phyloP scores from a whole-genome alignment of 1,139 yeast species.

The Petasospora fabianii region DNA sequence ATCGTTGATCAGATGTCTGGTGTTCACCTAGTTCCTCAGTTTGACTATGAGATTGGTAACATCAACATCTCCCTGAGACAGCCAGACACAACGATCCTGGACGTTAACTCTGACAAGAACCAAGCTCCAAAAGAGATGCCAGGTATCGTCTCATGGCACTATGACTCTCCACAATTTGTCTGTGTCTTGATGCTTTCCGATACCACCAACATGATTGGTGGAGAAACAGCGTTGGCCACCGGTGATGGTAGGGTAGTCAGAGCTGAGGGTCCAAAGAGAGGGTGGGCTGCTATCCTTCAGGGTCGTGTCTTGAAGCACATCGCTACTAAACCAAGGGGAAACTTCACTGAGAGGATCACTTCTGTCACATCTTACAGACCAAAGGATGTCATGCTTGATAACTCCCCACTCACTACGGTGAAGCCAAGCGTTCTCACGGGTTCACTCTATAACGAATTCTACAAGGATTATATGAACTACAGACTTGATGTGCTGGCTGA shows the following conservation, averaged over 20 bases:
- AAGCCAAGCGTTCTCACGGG: slow-evolving; percentile 34
- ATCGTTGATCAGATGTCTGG: slow-evolving; percentile 52
- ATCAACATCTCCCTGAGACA: slow-evolving; percentile 41
- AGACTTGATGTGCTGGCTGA: slow-evolving; percentile 39
- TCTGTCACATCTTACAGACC: slow-evolving; percentile 44
- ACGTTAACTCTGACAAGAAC: slow-evolving; percentile 1
- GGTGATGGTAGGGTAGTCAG: slow-evolving; percentile 43
- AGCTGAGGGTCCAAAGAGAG: slow-evolving; percentile 51
- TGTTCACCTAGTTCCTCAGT: slow-evolving; percentile 45
- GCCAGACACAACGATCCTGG: slow-evolving; percentile 13
- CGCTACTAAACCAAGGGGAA: slow-evolving; percentile 52
- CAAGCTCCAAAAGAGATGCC: slow-evolving; percentile 37
- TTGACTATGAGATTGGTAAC: slow-evolving; percentile 55
- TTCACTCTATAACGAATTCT: slow-evolving; percentile 38
- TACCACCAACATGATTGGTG: slow-evolving; percentile 56
- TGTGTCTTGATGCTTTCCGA: slow-evolving; percentile 60
- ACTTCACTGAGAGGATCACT: slow-evolving; percentile 49
- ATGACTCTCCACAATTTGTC: slow-evolving; percentile 59
- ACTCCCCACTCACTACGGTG: slow-evolving; percentile 39
- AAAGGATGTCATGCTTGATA: slow-evolving; percentile 37
- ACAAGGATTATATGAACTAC: slow-evolving; percentile 43
- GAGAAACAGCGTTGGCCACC: slow-evolving; percentile 52
- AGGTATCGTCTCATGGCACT: slow-evolving; percentile 57
- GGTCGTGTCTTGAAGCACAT: slow-evolving; percentile 52
- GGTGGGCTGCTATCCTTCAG: slow-evolving; percentile 53